Evolutionary conservation across 495 filamentous ascomycete genomes (phyloP).

Genomic region (Neurospora hispaniola): DNA sequence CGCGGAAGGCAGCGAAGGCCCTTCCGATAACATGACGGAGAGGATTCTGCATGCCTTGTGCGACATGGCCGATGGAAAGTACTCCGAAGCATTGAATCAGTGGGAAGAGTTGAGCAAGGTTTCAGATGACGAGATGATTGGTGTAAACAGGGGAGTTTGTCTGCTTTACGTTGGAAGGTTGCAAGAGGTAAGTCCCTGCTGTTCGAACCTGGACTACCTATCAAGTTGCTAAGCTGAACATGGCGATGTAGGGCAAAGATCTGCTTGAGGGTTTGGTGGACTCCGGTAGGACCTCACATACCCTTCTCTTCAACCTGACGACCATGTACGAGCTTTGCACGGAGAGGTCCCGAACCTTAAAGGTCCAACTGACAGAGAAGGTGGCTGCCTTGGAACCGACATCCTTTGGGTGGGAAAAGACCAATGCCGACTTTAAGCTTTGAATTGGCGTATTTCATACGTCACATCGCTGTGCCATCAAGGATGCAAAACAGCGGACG

Average conservation of each 20-base stretch:
- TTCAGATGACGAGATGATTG: constrained; percentile 47
- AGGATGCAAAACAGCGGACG: neutral
- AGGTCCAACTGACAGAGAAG: constrained; percentile 56
- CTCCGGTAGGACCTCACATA: constrained; percentile 52
- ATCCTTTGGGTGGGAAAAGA: constrained; percentile 54
- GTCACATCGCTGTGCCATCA: neutral
- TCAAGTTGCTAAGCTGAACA: constrained; percentile 6
- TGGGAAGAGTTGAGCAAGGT: constrained; percentile 49
- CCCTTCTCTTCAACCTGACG: constrained; percentile 75
- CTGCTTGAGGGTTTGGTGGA: constrained; percentile 55
- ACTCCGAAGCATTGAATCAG: constrained; percentile 45
- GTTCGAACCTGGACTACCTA: neutral
- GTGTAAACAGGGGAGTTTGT: constrained; percentile 74
- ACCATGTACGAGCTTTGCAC: constrained; percentile 90
- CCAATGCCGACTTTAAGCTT: constrained; percentile 68
- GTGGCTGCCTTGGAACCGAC: constrained; percentile 44
- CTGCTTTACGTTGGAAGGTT: constrained; percentile 69
- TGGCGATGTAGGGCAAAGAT: constrained; percentile 39
- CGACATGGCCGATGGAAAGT: constrained; percentile 70
- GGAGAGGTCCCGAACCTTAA: constrained; percentile 58
- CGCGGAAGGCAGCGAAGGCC: constrained; percentile 3
- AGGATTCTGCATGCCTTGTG: constrained; percentile 52
- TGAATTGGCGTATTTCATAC: constrained; percentile 22
- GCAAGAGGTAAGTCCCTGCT: constrained; percentile 47
- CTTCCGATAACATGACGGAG: constrained; percentile 13